These are phyloP conservation scores for Phyllosticta citrichinensis DNA, from an alignment of 2,329 filamentous ascomycete species.

Conservation along the genomic window DNA sequence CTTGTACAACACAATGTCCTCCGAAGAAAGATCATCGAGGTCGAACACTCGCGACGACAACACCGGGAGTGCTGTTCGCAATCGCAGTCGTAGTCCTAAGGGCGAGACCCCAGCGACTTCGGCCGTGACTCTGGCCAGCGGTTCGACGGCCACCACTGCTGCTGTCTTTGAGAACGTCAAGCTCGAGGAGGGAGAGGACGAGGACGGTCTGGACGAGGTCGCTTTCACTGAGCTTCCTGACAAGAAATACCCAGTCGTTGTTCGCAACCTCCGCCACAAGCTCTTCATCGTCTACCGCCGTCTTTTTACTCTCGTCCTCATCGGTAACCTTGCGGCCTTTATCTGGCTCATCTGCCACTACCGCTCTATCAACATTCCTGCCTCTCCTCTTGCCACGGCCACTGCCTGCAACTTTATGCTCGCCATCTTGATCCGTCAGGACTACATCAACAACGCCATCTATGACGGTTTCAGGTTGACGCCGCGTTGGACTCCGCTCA, in stretches of 20 bases:
- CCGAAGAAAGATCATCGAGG: neutral
- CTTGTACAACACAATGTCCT: neutral
- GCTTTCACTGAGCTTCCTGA: neutral
- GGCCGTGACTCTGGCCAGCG: neutral
- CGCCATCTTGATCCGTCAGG: slow-evolving; percentile 22
- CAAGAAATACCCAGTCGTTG: slow-evolving; percentile 12
- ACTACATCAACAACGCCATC: slow-evolving; percentile 23
- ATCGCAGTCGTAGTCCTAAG: neutral
- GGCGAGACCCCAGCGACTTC: neutral
- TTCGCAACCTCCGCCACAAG: slow-evolving; percentile 12
- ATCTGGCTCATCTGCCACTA: slow-evolving; percentile 11
- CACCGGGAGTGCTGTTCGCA: neutral
- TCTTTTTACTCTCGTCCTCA: slow-evolving; percentile 33
- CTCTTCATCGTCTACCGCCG: slow-evolving; percentile 28
- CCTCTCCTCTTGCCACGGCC: slow-evolving; percentile 18
- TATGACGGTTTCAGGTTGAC: slow-evolving; percentile 22
- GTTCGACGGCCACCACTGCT: neutral
- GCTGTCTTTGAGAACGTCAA: neutral
- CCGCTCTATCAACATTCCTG: slow-evolving; percentile 9
- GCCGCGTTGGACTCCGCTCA: slow-evolving; percentile 19
- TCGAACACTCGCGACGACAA: neutral
- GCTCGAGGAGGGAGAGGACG: neutral
- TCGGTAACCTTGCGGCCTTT: slow-evolving; percentile 27
- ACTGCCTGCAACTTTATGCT: slow-evolving; percentile 25
- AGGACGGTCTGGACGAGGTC: neutral